Conservation (phyloP, 1,284 basidiomycete genomes). For the Ganoderma sinense region DNA sequence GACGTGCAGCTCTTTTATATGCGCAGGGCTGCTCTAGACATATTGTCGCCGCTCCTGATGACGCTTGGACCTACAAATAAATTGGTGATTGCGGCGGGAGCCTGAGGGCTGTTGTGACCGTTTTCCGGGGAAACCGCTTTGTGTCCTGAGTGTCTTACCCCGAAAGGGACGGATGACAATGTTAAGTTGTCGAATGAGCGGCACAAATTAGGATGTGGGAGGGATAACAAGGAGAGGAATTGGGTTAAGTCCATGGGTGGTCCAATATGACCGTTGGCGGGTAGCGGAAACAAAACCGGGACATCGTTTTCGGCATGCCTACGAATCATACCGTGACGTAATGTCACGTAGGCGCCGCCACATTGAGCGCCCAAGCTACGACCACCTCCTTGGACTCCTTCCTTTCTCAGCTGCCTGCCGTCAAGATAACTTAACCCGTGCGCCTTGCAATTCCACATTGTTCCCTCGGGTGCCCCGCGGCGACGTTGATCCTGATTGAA, state of each 20-base stretch:
- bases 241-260: background rate
- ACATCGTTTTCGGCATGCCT: background rate
- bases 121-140: background rate
- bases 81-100: background rate
- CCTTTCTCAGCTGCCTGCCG: background rate
- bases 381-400: background rate
- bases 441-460: background rate
- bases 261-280: background rate
- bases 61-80: background rate
- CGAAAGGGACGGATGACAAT: background rate
- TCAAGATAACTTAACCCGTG: too few relatives aligned
- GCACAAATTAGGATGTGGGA: background rate
- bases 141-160: background rate
- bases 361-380: too few relatives aligned
- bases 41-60: background rate
- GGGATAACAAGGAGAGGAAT: background rate
- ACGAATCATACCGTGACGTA: background rate
- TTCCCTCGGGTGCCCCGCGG: background rate
- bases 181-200: background rate
- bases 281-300: background rate
- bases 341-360: too few relatives aligned
- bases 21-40: background rate
- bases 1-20: background rate
- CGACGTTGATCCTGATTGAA: background rate
- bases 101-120: background rate